Conservation (phyloP, 345 rosid species). For the Eucalyptus albens region DNA sequence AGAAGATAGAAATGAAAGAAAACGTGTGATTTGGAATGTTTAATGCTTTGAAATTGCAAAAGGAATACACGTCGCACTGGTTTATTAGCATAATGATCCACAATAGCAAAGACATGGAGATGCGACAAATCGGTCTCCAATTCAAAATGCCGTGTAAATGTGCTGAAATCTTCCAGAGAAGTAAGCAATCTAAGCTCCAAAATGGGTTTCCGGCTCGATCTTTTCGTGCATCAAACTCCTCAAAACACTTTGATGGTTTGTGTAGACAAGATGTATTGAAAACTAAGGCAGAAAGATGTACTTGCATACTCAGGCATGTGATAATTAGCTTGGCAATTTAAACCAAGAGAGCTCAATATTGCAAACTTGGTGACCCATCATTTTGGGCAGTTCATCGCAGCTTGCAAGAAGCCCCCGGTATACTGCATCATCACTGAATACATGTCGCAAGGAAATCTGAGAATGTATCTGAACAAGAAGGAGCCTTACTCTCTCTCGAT, state of each 20-base stretch:
- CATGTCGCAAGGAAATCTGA: slow-evolving; percentile 97
- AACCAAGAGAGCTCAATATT: background rate
- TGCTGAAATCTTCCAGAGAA: background rate
- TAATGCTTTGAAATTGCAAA: background rate
- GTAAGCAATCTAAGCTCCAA: background rate
- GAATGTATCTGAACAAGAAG: slow-evolving; percentile 99
- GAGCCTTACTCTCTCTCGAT: slow-evolving; percentile 91
- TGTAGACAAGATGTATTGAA: background rate
- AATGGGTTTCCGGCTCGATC: background rate
- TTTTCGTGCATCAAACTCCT: background rate
- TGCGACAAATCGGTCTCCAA: background rate
- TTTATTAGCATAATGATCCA: background rate
- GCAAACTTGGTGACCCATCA: background rate
- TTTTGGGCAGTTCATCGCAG: slow-evolving; percentile 74
- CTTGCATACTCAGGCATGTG: background rate
- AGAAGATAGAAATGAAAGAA: background rate
- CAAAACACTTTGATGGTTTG: background rate
- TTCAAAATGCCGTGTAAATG: background rate
- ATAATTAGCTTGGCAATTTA: background rate
- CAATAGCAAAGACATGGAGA: background rate
- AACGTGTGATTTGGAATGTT: background rate
- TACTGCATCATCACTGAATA: slow-evolving; percentile 97
- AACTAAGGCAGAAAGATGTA: background rate
- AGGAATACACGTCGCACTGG: background rate
- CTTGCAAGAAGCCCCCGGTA: slow-evolving; percentile 95